phyloP scores from a whole-genome alignment of 1,284 basidiomycete species.

The Macrocybe sp. region DNA sequence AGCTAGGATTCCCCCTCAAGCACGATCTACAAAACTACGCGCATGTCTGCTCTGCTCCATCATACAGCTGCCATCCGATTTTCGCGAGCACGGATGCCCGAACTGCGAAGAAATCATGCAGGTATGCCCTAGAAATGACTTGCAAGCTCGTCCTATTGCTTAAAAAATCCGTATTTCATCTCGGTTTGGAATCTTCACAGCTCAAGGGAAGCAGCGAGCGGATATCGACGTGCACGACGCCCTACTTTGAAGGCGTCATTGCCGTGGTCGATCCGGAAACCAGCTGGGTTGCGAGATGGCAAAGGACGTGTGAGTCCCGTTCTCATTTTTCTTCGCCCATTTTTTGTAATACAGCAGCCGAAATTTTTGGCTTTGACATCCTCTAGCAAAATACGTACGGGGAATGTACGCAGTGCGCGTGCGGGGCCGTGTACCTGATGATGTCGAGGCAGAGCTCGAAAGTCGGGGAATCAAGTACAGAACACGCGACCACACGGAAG shows the following conservation, averaged over 20 bases:
- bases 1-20: slow-evolving; percentile 50
- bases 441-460: slow-evolving; percentile 77
- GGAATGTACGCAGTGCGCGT: slow-evolving; percentile 90
- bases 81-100: slow-evolving; percentile 84
- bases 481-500: slow-evolving; percentile 70
- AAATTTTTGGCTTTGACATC: slow-evolving; percentile 1
- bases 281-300: slow-evolving; percentile 96
- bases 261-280: slow-evolving; percentile 84
- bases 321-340: slow-evolving; percentile 2
- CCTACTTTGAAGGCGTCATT: slow-evolving; percentile 91
- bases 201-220: slow-evolving; percentile 87
- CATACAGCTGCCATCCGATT: slow-evolving; percentile 82
- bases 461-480: slow-evolving; percentile 76
- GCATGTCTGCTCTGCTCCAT: slow-evolving; percentile 93
- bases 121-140: slow-evolving; percentile 38
- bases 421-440: slow-evolving; percentile 80
- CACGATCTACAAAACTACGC: slow-evolving; percentile 70
- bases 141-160: not conserved
- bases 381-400: slow-evolving; percentile 74
- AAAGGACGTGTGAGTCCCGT: slow-evolving; percentile 70
- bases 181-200: slow-evolving; percentile 34
- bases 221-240: slow-evolving; percentile 87
- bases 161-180: not conserved
- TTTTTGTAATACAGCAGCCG: not conserved
- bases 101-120: slow-evolving; percentile 97